These are phyloP conservation scores for Capronia epimyces DNA, from an alignment of 2,329 filamentous ascomycete genomes.

Conservation along the genomic window DNA sequence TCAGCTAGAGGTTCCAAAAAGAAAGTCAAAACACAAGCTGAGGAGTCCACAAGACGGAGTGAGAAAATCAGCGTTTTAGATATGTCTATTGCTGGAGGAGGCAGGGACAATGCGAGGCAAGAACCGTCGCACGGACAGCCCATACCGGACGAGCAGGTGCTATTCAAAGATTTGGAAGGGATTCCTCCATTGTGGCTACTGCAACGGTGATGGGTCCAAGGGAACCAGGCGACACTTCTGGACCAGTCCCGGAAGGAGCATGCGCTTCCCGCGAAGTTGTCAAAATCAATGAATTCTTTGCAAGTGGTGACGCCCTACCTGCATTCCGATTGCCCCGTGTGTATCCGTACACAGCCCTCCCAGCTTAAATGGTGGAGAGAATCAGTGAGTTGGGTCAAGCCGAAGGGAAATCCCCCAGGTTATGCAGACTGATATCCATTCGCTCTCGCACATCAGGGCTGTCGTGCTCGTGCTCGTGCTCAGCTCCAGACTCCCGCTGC, in stretches of 20 bases:
- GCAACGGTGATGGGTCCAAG: neutral
- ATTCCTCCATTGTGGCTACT: neutral
- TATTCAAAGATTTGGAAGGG: neutral
- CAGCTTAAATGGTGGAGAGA: neutral
- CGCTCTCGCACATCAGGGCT: conserved; percentile 43
- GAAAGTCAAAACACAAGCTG: neutral
- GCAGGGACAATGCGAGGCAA: neutral
- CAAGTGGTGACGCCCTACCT: neutral
- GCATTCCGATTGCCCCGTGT: neutral
- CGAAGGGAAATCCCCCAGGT: conserved; percentile 45
- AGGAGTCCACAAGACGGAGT: neutral
- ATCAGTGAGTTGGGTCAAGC: neutral
- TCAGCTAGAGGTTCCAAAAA: neutral
- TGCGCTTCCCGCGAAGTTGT: neutral
- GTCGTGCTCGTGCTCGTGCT: conserved; percentile 26
- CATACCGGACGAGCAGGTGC: neutral
- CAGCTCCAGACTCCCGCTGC: conserved; percentile 28
- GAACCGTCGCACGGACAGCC: neutral
- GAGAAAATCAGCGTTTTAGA: neutral
- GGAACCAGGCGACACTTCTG: neutral
- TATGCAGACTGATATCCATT: conserved; percentile 60
- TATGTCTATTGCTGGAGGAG: neutral
- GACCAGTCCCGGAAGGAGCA: neutral
- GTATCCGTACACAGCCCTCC: neutral
- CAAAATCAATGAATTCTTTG: neutral